These are phyloP conservation scores for Naganishia antarctica DNA, from an alignment of 768 basidiomycete genomes.

Conservation along the genomic window DNA sequence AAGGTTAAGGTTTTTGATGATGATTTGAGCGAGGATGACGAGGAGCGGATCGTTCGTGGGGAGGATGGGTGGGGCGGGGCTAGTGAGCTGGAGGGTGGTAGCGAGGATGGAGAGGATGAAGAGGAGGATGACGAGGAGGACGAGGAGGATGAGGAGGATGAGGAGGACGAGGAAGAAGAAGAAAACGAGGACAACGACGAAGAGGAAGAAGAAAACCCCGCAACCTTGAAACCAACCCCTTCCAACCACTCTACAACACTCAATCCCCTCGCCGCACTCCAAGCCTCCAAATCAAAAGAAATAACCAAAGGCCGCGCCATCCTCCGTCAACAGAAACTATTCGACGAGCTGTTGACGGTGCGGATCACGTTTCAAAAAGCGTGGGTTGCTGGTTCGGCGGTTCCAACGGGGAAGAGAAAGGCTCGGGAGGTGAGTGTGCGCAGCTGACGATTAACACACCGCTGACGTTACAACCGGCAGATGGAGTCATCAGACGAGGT, in stretches of 20 bases:
- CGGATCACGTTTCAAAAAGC: conserved; percentile 87
- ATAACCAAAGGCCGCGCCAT: conserved; percentile 74
- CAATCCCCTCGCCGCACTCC: conserved; percentile 43
- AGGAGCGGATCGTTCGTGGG: conserved; percentile 35
- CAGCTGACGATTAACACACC: too few relatives aligned
- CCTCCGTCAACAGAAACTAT: conserved; percentile 75
- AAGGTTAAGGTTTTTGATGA: conserved; percentile 54
- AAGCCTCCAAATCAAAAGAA: conserved; percentile 42
- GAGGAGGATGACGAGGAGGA: conserved; percentile 32
- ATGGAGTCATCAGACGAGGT: not conserved
- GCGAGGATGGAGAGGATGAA: conserved; percentile 30
- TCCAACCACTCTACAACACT: conserved; percentile 20
- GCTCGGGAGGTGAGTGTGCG: not conserved
- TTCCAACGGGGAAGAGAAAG: conserved; percentile 52
- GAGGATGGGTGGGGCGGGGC: conserved; percentile 33
- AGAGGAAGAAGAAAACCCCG: conserved; percentile 20
- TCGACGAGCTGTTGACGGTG: conserved; percentile 83
- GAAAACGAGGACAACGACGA: conserved; percentile 18
- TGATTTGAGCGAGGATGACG: conserved; percentile 37
- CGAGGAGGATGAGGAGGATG: conserved; percentile 27
- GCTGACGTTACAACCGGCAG: too few relatives aligned
- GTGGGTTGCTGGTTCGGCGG: conserved; percentile 59
- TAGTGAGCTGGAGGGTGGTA: conserved; percentile 33
- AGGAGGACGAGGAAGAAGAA: conserved; percentile 15
- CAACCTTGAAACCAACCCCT: not conserved